Conservation (phyloP, 805 yeast genomes). For the Pichia paraexigua region DNA sequence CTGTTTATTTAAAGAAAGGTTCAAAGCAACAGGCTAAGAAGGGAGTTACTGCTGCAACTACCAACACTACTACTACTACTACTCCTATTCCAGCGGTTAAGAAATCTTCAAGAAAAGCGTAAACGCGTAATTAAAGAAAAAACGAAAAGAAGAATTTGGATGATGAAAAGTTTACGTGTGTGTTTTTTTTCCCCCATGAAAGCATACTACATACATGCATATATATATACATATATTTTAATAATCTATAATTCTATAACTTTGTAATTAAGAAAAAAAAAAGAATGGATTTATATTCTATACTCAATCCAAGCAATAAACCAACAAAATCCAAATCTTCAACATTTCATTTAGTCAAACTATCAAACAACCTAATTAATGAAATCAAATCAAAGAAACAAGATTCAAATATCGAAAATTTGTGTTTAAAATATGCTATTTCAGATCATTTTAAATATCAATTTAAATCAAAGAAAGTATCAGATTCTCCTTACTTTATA, state of each 20-base stretch:
- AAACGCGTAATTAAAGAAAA: constrained; percentile 1
- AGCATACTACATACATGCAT: background rate
- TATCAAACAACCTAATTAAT: constrained; percentile 2
- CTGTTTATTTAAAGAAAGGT: constrained; percentile 56
- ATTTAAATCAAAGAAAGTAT: constrained; percentile 14
- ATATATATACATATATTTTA: too few species aligned
- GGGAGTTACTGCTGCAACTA: constrained; percentile 10
- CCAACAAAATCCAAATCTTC: background rate
- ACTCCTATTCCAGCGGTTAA: constrained; percentile 8
- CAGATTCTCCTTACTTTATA: constrained; percentile 45
- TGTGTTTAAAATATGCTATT: background rate
- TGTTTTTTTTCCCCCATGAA: background rate
- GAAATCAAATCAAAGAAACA: background rate
- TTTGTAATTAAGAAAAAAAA: too few species aligned
- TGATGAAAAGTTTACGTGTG: background rate
- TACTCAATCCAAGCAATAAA: constrained; percentile 13
- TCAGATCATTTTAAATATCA: constrained; percentile 2
- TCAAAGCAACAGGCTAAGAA: constrained; percentile 4
- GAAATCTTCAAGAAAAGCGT: constrained; percentile 27
- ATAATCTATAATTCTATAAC: too few species aligned
- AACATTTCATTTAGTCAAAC: constrained; percentile 6
- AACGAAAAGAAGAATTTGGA: background rate
- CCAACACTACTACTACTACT: constrained; percentile 6
- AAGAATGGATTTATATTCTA: constrained; percentile 23
- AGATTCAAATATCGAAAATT: background rate